Base-by-base conservation (phyloP, 2,329 filamentous ascomycete species). In the Fusarium euwallaceae region DNA sequence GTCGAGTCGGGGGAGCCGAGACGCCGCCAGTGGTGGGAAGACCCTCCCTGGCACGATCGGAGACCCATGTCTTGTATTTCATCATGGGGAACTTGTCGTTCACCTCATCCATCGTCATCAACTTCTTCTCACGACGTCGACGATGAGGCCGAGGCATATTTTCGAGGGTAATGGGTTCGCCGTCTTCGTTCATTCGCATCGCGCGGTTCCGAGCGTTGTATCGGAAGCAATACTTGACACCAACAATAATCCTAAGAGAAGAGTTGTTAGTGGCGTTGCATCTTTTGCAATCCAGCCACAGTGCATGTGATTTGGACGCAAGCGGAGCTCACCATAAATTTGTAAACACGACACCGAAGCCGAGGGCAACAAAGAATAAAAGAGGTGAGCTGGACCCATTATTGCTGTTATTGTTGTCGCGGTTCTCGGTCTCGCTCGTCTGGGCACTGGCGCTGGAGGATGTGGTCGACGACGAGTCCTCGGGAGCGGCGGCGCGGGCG, bases 31-130 rank as follows among this genome's bases (percentile, higher is more conserved):
- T 90, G 11, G 95, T 93, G 4, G 96, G 92, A 56, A 98, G 86
- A 9, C 96, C 97, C 82, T 97, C 91, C 67, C 92, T 91, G 66
- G 95, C 95, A 69, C 96, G 92, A 65, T 91, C 91, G 8, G 94
- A 92, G 69, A 97, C 93, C 96, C 97, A 99, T 62, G 89, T 91
- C 86, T 99, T 98, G 89, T 99, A 99, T 84, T 98, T 98, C 78
- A 92, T 92, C 85, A 98, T 91, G 0, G 97, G 96, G 79, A 99
- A 99, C 78, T 97, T 94, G 77, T 97, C 95, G 81, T 99, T 98
- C 73, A 99, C 97, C 84, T 99, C 97, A 72, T 99, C 97, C 92
- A 98, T 98, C 3, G 94, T 94, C 97, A 99, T 98, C 77, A 99
- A 84, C 83, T 98, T 99, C 91, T 99, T 99, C 84, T 99, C 97